phyloP scores from a whole-genome alignment of 805 yeast species.

The Groenewaldozyma salmanticensis region DNA sequence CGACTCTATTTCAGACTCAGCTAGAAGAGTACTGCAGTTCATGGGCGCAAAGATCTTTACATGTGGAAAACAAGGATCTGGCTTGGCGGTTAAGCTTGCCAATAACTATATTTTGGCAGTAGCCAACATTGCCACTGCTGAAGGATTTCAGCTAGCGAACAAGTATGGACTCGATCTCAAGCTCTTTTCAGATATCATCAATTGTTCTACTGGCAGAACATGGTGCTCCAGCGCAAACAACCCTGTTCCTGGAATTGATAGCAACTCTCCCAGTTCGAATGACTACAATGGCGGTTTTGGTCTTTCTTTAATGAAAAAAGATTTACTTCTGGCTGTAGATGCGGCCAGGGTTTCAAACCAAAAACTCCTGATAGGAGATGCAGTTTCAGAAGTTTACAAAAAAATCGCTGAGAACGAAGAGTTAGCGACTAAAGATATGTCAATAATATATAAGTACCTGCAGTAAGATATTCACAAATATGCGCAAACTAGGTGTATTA shows the following conservation, averaged over 20 bases:
- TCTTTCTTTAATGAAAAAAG: slow-evolving; percentile 28
- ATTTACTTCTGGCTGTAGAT: slow-evolving; percentile 29
- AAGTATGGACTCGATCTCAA: slow-evolving; percentile 39
- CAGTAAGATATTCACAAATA: slow-evolving; percentile 5
- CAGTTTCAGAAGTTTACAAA: slow-evolving; percentile 20
- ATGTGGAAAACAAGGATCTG: slow-evolving; percentile 44
- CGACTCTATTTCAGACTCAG: slow-evolving; percentile 18
- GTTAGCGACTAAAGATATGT: slow-evolving; percentile 20
- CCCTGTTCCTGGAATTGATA: slow-evolving; percentile 41
- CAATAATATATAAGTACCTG: slow-evolving; percentile 21
- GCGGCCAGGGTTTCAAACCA: slow-evolving; percentile 19
- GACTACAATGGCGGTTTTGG: slow-evolving; percentile 41
- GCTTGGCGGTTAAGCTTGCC: slow-evolving; percentile 45
- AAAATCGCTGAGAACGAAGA: slow-evolving; percentile 9
- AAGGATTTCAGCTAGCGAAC: slow-evolving; percentile 44
- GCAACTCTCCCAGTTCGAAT: slow-evolving; percentile 38
- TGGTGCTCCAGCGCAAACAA: slow-evolving; percentile 49
- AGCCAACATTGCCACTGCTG: slow-evolving; percentile 45
- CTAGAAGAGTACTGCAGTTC: slow-evolving; percentile 23
- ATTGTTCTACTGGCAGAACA: slow-evolving; percentile 43
- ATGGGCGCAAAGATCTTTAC: slow-evolving; percentile 44
- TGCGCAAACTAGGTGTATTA: background rate
- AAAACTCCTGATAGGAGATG: slow-evolving; percentile 18
- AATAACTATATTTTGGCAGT: slow-evolving; percentile 46
- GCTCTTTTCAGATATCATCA: slow-evolving; percentile 38